Percentiles rank a stretch among this genome's conserved stretches.
These are phyloP conservation scores for Pichia insulana DNA, from an alignment of 805 yeast species.

Conservation along the genomic window DNA sequence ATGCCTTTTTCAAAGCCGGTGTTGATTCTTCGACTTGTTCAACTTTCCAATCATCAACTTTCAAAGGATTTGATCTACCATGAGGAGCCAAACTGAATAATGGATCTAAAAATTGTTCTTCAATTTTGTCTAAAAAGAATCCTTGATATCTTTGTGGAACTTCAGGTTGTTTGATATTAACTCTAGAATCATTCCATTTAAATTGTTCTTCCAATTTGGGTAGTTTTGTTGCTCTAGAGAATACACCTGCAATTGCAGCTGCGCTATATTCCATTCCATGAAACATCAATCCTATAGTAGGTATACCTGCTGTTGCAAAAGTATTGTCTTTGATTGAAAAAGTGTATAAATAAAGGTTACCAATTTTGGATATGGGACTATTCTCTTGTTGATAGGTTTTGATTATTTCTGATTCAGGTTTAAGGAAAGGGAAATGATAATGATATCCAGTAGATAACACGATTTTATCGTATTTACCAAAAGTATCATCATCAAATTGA, in stretches of 20 bases:
- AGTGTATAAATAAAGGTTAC: constrained; percentile 26
- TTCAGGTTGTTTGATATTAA: constrained; percentile 11
- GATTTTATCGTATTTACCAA: constrained; percentile 29
- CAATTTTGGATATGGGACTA: constrained; percentile 13
- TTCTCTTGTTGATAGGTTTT: constrained; percentile 7
- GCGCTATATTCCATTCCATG: constrained; percentile 43
- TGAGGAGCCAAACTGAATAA: constrained; percentile 11
- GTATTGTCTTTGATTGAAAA: constrained; percentile 37
- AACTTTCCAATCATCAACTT: constrained; percentile 3
- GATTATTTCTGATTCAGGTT: constrained; percentile 8
- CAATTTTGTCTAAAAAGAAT: constrained; percentile 6
- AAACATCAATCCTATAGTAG: constrained; percentile 37
- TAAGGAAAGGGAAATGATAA: constrained; percentile 34
- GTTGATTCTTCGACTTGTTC: constrained; percentile 12
- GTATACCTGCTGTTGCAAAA: constrained; percentile 32
- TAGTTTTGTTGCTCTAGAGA: constrained; percentile 34
- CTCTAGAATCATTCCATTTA: constrained; percentile 20
- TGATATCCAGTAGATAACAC: constrained; percentile 46
- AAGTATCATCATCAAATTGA: constrained; percentile 29
- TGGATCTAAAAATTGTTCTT: constrained; percentile 14
- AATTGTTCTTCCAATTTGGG: constrained; percentile 35
- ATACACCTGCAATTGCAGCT: constrained; percentile 51
- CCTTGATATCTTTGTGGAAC: constrained; percentile 14
- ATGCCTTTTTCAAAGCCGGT: constrained; percentile 9
- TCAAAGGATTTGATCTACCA: constrained; percentile 13